Evolutionary conservation across 2,329 filamentous ascomycete genomes (phyloP), one percentile per base, ranked within the genome.

Genomic region (Calonectria hongkongensis): DNA sequence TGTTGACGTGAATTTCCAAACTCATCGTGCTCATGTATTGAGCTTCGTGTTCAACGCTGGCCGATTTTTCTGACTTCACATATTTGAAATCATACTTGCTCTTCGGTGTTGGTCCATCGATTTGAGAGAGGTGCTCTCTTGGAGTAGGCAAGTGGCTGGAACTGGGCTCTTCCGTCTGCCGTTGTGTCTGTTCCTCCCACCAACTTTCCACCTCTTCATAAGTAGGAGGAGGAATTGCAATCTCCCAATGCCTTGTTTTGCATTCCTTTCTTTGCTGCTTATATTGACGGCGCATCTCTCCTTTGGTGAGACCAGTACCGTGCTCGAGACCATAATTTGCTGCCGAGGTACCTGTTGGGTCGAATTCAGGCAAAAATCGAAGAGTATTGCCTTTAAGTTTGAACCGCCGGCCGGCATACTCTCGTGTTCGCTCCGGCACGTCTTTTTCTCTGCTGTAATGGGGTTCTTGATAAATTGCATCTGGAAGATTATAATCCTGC

Each of bases 21-120:
- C 95, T 97, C 94, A 99, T 96, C 21, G 94, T 95, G 77, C 94
- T 98, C 97, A 99, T 98, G 82, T 98, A 98, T 78, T 97, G 94
- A 3, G 92, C 92, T 82, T 97, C 95, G 76, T 96, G 94, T 79
- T 95, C 91, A 21, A 97, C 92, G 76, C 92, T 95, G 0, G 93
- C 94, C 1, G 92, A 92, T 76, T 92, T 91, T 73, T 90, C 89
- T 80, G 92, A 94, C 77, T 96, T 95, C 0, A 94, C 95, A 82
- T 94, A 98, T 81, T 96, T 97, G 86, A 96, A 96, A 0, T 94
- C 95, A 81, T 96, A 89, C 73, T 91, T 93, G 79, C 95, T 94
- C 81, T 90, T 94, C 66, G 96, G 96, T 0, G 96, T 98, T 0
- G 95, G 92, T 0, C 94, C 95, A 64, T 98, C 94, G 67, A 98